These are phyloP conservation scores for Hortaea werneckii DNA, from an alignment of 2,329 filamentous ascomycete species.

Conservation along the genomic window DNA sequence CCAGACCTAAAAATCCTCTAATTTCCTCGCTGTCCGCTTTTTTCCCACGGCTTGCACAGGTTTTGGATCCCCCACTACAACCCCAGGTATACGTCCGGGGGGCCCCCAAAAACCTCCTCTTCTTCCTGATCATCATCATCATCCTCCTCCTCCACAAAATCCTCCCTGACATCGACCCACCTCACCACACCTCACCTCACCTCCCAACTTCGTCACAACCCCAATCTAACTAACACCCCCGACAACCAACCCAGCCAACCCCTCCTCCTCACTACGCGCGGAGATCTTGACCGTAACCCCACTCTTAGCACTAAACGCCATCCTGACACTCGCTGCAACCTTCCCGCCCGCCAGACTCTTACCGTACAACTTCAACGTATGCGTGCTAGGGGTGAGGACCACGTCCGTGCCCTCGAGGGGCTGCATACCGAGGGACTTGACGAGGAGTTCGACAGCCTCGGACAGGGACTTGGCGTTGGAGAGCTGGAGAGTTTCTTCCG, in stretches of 20 bases:
- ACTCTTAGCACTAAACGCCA: constrained; percentile 87
- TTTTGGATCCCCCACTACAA: too few species aligned
- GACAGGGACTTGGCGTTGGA: constrained; percentile 83
- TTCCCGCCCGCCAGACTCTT: constrained; percentile 87
- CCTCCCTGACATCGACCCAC: too few species aligned
- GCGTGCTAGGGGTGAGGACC: constrained; percentile 75
- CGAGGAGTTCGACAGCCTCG: constrained; percentile 89
- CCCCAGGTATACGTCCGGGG: too few species aligned
- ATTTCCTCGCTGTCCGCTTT: too few species aligned
- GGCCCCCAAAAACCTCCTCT: too few species aligned
- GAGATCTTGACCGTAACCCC: constrained; percentile 95
- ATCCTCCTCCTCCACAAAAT: too few species aligned
- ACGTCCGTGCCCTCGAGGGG: constrained; percentile 91
- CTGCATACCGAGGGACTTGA: constrained; percentile 78
- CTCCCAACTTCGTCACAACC: too few species aligned
- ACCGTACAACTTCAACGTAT: constrained; percentile 90
- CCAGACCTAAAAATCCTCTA: too few species aligned
- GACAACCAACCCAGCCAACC: constrained; percentile 74
- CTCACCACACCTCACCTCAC: too few species aligned
- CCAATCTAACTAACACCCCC: constrained; percentile 56
- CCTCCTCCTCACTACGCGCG: constrained; percentile 84
- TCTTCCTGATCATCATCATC: too few species aligned
- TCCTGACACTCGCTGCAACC: constrained; percentile 77
- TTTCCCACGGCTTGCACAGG: too few species aligned
- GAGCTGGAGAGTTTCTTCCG: constrained; percentile 81